Conservation (phyloP, 495 filamentous ascomycete species). For the Rusavskia elegans region DNA sequence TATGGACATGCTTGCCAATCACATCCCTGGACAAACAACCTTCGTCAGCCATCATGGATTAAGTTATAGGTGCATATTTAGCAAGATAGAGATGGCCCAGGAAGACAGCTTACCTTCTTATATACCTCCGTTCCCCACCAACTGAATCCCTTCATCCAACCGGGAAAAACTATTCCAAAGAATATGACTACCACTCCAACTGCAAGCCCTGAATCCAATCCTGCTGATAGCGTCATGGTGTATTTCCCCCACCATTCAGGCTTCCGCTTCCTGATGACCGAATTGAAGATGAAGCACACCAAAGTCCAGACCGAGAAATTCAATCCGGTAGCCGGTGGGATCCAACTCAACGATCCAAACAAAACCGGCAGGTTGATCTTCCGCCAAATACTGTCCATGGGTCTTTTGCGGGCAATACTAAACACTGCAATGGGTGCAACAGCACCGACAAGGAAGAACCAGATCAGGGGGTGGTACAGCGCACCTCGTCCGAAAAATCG, state of each 20-base stretch:
- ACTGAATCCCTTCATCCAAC: constrained; percentile 33
- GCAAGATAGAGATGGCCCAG: too few species aligned
- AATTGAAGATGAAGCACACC: constrained; percentile 72
- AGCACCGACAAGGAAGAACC: constrained; percentile 64
- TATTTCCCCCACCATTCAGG: constrained; percentile 75
- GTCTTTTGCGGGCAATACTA: constrained; percentile 37
- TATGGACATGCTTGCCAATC: constrained; percentile 10
- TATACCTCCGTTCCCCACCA: constrained; percentile 72
- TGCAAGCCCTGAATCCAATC: constrained; percentile 66
- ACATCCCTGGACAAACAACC: constrained; percentile 1
- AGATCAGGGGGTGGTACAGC: constrained; percentile 52
- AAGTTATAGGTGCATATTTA: too few species aligned
- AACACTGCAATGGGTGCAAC: constrained; percentile 53
- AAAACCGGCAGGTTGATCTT: constrained; percentile 58
- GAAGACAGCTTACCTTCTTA: constrained; percentile 16
- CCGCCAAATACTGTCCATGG: constrained; percentile 30
- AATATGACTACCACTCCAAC: constrained; percentile 69
- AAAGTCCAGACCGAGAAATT: constrained; percentile 73
- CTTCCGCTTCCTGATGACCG: constrained; percentile 47
- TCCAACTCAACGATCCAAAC: constrained; percentile 62
- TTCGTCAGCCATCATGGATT: too few species aligned
- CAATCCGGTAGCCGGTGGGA: constrained; percentile 70
- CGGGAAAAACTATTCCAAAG: constrained; percentile 69
- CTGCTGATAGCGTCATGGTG: constrained; percentile 72
- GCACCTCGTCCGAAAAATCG: constrained; percentile 62